phyloP scores from a whole-genome alignment of 768 basidiomycete genomes.

The Lyophyllum semitale region DNA sequence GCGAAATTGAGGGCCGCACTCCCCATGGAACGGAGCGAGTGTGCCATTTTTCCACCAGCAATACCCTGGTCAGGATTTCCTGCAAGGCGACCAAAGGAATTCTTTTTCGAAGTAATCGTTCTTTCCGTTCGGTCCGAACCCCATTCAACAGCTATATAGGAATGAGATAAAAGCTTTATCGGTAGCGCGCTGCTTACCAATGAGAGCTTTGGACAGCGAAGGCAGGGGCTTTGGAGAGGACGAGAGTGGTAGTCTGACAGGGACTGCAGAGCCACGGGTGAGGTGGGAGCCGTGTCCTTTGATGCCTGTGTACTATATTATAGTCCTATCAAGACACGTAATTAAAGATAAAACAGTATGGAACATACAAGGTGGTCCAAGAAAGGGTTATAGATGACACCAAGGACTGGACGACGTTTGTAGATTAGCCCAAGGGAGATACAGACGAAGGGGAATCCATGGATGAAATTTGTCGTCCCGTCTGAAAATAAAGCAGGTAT shows the following conservation, averaged over 20 bases:
- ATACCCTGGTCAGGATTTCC: conserved; percentile 67
- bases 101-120: conserved; percentile 57
- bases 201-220: conserved; percentile 69
- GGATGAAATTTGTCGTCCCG: conserved; percentile 88
- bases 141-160: conserved; percentile 75
- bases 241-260: conserved; percentile 65
- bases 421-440: conserved; percentile 91
- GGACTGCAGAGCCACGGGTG: conserved; percentile 45
- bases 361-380: conserved; percentile 73
- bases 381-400: conserved; percentile 94
- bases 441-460: conserved; percentile 85
- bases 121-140: conserved; percentile 71
- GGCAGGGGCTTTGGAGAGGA: conserved; percentile 59
- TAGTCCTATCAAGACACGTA: background rate
- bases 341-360: background rate
- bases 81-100: conserved; percentile 74
- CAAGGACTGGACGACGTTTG: conserved; percentile 78
- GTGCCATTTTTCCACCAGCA: conserved; percentile 78
- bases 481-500: conserved; percentile 42
- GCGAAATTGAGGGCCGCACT: conserved; percentile 83
- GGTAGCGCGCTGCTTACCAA: conserved; percentile 45
- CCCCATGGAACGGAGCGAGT: conserved; percentile 81
- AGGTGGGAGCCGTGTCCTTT: conserved; percentile 82
- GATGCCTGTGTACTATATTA: conserved; percentile 69
- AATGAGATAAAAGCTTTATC: background rate